Evolutionary conservation across 176 grass and related monocot species (phyloP), one percentile per base, ranked within the genome.

Genomic region (Guadua angustifolia): DNA sequence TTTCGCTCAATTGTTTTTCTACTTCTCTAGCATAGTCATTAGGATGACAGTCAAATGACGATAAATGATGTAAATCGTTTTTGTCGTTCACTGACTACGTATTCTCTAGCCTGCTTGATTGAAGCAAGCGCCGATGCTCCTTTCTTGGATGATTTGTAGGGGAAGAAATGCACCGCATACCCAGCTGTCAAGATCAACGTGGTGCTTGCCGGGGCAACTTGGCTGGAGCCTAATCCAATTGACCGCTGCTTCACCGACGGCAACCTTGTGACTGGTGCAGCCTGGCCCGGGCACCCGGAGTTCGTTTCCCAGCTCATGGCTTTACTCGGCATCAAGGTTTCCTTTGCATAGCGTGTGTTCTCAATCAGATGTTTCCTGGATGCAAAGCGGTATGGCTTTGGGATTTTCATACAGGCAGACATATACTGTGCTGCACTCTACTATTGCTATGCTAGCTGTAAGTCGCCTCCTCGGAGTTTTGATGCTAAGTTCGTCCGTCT

Each of bases 101-200:
- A 38, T 70, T 35, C 46, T 45, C 9, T 63, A 29, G 0, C 2
- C 35, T 25, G 13, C 25, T 18, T 18, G 39, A 50, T 26, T 61
- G 24, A 5, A 4, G 4, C 33, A 10, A 21, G 19, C 32, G 15
- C 25, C 74, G 15, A 90, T 65, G 6, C 35, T 14, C 49, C 15
- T 39, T 45, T 43, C 11, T 6, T 57, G 46, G 15, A 66, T 65
- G 78, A 42, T 10, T 22, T 71, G 47, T 43, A 94, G 96, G 96
- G 96, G 5, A 90, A 66, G 75, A 99, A 90, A 63, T 95, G 96
- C 93, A 95, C 96, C 0, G 96, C 96, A 42, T 98, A 98, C 65
- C 96, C 96, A 0, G 93, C 96, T 0, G 96, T 98, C 25, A 98
- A 95, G 83, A 87, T 99, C 19, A 94, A 99, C 80, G 89, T 99